phyloP scores from a whole-genome alignment of 176 grass and related monocot genomes.

The Aegilops bicornis region DNA sequence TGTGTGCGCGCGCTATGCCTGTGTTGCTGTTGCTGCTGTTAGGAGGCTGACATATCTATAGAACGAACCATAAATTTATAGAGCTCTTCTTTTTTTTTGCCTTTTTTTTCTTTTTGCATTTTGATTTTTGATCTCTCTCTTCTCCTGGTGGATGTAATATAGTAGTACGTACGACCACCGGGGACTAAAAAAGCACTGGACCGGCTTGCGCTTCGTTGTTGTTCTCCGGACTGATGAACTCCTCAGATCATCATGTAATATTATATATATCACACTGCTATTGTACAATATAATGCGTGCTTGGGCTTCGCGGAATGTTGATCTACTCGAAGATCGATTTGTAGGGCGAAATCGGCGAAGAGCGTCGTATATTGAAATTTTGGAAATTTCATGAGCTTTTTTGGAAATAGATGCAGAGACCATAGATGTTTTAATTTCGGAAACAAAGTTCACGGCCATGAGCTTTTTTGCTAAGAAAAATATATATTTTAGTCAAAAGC shows the following conservation, averaged over 20 bases:
- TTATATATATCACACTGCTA: conserved; percentile 1
- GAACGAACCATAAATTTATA: conserved; percentile 50
- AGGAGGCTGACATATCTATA: conserved; percentile 62
- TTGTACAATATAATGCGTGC: not conserved
- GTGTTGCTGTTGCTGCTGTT: not conserved
- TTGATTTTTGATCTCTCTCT: conserved; percentile 19
- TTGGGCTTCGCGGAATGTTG: not conserved
- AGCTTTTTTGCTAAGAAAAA: too few relatives aligned
- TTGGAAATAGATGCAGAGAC: too few relatives aligned
- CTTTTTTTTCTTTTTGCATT: conserved; percentile 11
- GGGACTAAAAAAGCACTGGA: not conserved
- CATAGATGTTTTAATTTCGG: too few relatives aligned
- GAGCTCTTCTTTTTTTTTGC: conserved; percentile 20
- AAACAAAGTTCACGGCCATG: too few relatives aligned
- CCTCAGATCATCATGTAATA: conserved; percentile 16
- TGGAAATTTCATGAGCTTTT: too few relatives aligned
- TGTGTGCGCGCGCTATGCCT: conserved; percentile 11
- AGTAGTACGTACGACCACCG: not conserved
- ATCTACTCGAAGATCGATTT: not conserved
- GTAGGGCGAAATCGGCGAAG: not conserved
- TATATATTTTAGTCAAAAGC: too few relatives aligned
- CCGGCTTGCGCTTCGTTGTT: conserved; percentile 27
- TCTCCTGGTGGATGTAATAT: conserved; percentile 40
- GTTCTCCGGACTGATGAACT: not conserved
- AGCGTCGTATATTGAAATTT: too few relatives aligned